These are phyloP conservation scores for Zarea fungicola DNA, from an alignment of 2,329 filamentous ascomycete species.

Conservation along the genomic window DNA sequence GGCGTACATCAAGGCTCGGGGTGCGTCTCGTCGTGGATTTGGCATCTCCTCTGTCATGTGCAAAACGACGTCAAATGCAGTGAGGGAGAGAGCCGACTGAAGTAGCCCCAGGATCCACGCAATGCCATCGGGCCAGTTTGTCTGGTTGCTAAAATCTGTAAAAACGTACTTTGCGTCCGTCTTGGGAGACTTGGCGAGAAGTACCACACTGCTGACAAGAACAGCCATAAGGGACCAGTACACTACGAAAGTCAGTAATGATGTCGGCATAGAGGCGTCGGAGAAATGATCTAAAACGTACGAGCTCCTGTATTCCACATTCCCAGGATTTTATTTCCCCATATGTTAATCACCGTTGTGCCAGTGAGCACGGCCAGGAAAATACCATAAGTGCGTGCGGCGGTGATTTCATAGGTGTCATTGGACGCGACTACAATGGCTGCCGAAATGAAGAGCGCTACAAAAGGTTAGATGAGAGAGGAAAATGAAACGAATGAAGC, in stretches of 20 bases:
- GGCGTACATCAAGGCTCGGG: conserved; percentile 38
- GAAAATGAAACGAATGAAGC: background rate
- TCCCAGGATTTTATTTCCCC: conserved; percentile 35
- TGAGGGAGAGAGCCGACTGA: conserved; percentile 31
- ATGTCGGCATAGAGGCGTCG: background rate
- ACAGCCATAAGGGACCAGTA: conserved; percentile 39
- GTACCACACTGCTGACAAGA: conserved; percentile 37
- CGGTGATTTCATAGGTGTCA: conserved; percentile 30
- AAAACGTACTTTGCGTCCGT: conserved; percentile 39
- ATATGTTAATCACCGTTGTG: conserved; percentile 35
- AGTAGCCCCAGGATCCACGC: conserved; percentile 43
- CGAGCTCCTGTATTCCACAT: conserved; percentile 37
- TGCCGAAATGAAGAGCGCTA: conserved; percentile 39
- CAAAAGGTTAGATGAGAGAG: accelerated
- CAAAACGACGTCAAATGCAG: conserved; percentile 39
- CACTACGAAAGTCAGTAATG: conserved; percentile 21
- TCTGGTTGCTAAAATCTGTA: conserved; percentile 38
- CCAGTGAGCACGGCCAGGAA: conserved; percentile 35
- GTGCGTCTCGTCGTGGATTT: conserved; percentile 32
- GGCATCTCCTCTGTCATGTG: conserved; percentile 46
- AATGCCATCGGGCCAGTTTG: conserved; percentile 41
- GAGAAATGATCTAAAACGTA: conserved; percentile 18
- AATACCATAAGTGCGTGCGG: conserved; percentile 38
- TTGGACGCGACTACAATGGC: conserved; percentile 35
- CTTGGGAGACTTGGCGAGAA: conserved; percentile 39